Evolutionary conservation across 1,284 basidiomycete genomes (phyloP).

Genomic region (Singerocomus rubriflavus): DNA sequence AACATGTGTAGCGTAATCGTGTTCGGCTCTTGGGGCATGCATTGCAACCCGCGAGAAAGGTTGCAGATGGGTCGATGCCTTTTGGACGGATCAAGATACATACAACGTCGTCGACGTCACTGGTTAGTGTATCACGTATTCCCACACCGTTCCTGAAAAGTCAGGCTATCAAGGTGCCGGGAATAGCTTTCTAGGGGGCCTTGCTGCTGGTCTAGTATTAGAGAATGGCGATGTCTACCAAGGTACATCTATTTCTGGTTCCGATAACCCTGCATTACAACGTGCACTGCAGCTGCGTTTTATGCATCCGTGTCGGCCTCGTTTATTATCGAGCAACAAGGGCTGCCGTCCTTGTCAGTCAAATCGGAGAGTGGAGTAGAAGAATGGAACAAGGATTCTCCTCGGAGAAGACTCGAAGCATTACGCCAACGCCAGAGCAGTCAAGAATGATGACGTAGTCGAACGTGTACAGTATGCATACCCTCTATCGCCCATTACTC

Average conservation of each 20-base stretch:
- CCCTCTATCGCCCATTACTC: neutral
- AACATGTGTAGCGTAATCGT: too few relatives aligned
- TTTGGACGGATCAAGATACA: conserved; percentile 52
- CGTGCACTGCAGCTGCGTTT: conserved; percentile 50
- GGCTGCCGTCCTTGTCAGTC: conserved; percentile 53
- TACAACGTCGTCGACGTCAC: conserved; percentile 80
- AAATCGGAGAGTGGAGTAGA: conserved; percentile 32
- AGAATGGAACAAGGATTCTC: conserved; percentile 71
- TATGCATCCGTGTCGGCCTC: conserved; percentile 80
- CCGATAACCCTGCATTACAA: conserved; percentile 12
- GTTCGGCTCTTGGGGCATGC: conserved; percentile 76
- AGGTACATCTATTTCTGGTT: conserved; percentile 43
- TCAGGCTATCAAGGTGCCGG: conserved; percentile 63
- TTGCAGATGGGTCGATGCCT: conserved; percentile 76
- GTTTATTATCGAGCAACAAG: conserved; percentile 80
- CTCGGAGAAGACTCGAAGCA: conserved; percentile 51
- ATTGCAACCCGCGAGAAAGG: conserved; percentile 43
- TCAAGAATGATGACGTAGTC: conserved; percentile 37
- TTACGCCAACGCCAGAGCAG: conserved; percentile 38
- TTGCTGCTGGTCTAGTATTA: conserved; percentile 69
- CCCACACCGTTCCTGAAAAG: conserved; percentile 4
- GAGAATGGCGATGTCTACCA: conserved; percentile 56
- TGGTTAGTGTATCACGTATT: conserved; percentile 41
- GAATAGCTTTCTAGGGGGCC: conserved; percentile 83
- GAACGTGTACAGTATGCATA: conserved; percentile 25